A percentile compares a stretch with the other conserved stretches of the same genome.
Evolutionary conservation across 2,329 filamentous ascomycete species (phyloP).

Genomic region (Xylariaceae sp.): DNA sequence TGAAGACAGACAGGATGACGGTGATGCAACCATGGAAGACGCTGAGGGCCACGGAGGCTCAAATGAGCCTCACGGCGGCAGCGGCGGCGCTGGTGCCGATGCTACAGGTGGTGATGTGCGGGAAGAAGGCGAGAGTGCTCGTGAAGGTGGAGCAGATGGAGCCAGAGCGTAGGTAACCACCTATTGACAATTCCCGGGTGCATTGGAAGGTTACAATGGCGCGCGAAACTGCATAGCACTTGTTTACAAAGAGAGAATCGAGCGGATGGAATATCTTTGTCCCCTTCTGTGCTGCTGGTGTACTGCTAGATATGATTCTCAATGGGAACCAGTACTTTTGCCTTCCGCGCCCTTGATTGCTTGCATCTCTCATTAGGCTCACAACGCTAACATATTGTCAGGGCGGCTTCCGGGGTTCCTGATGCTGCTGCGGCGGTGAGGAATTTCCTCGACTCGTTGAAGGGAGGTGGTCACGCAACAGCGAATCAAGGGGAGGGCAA

Average conservation of each 20-base stretch:
- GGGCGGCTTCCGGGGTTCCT: conserved; percentile 54
- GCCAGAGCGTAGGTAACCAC: conserved; percentile 94
- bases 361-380: conserved; percentile 8
- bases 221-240: conserved; percentile 21
- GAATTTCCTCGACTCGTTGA: conserved; percentile 82
- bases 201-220: conserved; percentile 22
- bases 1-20: conserved; percentile 52
- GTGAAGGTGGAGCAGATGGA: conserved; percentile 93
- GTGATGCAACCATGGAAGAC: conserved; percentile 76
- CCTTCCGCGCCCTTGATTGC: conserved; percentile 9
- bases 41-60: conserved; percentile 61
- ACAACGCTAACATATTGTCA: conserved; percentile 47
- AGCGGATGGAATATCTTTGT: conserved; percentile 14
- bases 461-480: conserved; percentile 47
- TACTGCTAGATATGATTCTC: conserved; percentile 31
- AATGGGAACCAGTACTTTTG: conserved; percentile 23
- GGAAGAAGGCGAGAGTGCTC: conserved; percentile 80
- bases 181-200: conserved; percentile 32
- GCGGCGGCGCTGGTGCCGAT: conserved; percentile 77
- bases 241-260: conserved; percentile 4
- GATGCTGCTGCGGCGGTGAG: conserved; percentile 78
- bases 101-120: conserved; percentile 89
- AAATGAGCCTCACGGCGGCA: conserved; percentile 54
- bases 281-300: conserved; percentile 20
- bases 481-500: conserved; percentile 49